Base-by-base conservation (phyloP, 2,329 filamentous ascomycete genomes). In the Mycocentrospora acerina region DNA sequence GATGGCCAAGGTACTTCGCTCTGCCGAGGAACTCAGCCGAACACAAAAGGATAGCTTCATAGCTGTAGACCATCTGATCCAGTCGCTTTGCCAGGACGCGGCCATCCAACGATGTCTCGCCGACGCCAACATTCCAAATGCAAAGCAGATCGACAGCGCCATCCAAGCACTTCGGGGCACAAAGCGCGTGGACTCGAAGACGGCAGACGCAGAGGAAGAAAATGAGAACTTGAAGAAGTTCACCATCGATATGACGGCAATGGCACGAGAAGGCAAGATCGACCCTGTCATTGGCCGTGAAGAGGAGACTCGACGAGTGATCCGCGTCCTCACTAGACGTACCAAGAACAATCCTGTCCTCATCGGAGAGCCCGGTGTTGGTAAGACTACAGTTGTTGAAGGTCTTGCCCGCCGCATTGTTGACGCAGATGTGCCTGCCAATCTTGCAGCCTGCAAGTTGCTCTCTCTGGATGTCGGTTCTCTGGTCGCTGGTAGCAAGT, bases 301-400 rank as follows among this genome's bases (percentile, higher is more conserved):
- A 67, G 91, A 96, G 63, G 93, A 97, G 68, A 96, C 96, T 58
- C 80, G 91, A 60, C 80, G 91, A 60, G 90, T 95, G 16, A 82
- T 97, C 53, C 84, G 91, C 41, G 97, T 97, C 50, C 75, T 97
- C 47, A 95, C 90, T 24, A 80, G 93, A 66, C 81, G 91, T 63
- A 97, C 91, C 46, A 97, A 97, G 80, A 97, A 98, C 77, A 98
- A 98, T 70, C 93, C 93, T 2, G 91, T 97, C 32, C 80, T 98
- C 52, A 97, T 98, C 51, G 93, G 93, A 73, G 90, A 97, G 65
- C 91, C 93, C 24, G 93, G 93, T 83, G 93, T 97, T 16, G 93
- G 93, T 64, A 98, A 98, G 76, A 98, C 93, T 4, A 96, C 93
- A 4, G 90, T 98, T 40, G 90, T 97, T 33, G 93, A 98, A 73